Evolutionary conservation across 805 yeast species (phyloP).

Genomic region (Metschnikowia picachoensis): DNA sequence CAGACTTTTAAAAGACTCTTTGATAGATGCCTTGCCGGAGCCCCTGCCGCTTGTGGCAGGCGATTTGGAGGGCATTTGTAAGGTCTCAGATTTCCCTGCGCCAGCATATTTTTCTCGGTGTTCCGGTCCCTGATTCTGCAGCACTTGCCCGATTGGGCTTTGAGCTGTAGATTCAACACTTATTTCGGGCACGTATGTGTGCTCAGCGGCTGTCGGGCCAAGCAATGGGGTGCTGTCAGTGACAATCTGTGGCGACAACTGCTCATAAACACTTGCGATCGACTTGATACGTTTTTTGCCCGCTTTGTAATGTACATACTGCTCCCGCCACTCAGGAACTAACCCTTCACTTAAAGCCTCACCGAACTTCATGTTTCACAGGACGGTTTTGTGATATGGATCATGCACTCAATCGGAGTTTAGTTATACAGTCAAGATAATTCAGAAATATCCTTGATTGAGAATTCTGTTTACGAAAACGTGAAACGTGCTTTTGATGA

Average conservation of each 20-base stretch:
- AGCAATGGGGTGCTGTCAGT: slow-evolving; percentile 18
- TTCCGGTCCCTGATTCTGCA: not conserved
- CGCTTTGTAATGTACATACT: slow-evolving; percentile 67
- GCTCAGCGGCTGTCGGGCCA: slow-evolving; percentile 4
- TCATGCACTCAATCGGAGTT: not conserved
- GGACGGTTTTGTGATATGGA: not conserved
- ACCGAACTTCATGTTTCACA: slow-evolving; percentile 57
- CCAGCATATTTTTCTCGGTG: not conserved
- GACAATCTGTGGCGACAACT: slow-evolving; percentile 10
- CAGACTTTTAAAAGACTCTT: slow-evolving; percentile 3
- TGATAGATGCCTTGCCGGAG: not conserved
- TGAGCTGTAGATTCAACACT: not conserved
- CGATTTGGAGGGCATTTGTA: not conserved
- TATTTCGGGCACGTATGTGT: slow-evolving; percentile 4
- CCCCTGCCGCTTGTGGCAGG: not conserved
- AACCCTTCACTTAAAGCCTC: slow-evolving; percentile 62
- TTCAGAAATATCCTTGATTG: too few relatives aligned
- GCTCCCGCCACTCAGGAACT: slow-evolving; percentile 85
- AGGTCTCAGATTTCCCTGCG: not conserved
- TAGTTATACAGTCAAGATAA: too few relatives aligned
- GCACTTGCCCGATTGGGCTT: too few relatives aligned
- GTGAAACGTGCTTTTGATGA: too few relatives aligned
- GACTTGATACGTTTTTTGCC: slow-evolving; percentile 54
- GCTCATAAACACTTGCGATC: slow-evolving; percentile 19
- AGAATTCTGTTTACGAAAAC: too few relatives aligned